These are phyloP conservation scores for Leccinum boreale DNA, from an alignment of 768 basidiomycete genomes.

Conservation along the genomic window DNA sequence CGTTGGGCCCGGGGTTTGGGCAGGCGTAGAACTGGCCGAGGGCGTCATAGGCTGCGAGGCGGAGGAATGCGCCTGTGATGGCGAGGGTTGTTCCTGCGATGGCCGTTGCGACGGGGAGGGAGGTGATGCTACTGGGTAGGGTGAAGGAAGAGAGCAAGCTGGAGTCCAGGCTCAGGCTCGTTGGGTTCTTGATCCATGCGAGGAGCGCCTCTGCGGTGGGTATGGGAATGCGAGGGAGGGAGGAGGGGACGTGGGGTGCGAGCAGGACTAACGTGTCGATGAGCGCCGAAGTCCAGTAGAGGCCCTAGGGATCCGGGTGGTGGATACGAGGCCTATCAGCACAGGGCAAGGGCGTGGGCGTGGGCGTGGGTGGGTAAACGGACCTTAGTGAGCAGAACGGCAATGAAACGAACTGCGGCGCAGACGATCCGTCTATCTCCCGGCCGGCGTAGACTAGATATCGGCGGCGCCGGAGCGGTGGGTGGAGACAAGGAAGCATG, in stretches of 20 bases:
- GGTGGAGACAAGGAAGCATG: conserved; percentile 46
- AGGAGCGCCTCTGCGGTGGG: not conserved
- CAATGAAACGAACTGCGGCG: conserved; percentile 8
- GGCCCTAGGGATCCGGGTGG: conserved; percentile 3
- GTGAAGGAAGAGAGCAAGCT: not conserved
- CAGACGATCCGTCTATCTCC: conserved; percentile 27
- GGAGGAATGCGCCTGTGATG: conserved; percentile 39
- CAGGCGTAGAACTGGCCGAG: conserved; percentile 26
- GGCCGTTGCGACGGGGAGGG: not conserved
- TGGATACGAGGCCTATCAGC: not conserved
- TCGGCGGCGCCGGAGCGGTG: not conserved
- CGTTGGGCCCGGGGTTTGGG: conserved; percentile 3
- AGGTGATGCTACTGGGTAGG: not conserved
- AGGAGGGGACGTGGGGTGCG: conserved; percentile 2
- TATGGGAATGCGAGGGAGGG: not conserved
- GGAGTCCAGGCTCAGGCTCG: not conserved
- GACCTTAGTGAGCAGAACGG: conserved; percentile 15
- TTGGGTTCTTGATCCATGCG: not conserved
- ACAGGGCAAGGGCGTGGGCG: too few relatives aligned
- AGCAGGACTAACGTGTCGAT: conserved; percentile 8
- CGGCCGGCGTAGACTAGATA: not conserved
- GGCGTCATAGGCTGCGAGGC: conserved; percentile 29
- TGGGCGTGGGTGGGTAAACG: not conserved
- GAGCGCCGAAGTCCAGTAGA: conserved; percentile 16
- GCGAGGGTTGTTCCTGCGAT: conserved; percentile 39